Evolutionary conservation across 1,284 basidiomycete species (phyloP), one percentile per base, ranked within the genome.

Genomic region (Leccinum pachyderme): DNA sequence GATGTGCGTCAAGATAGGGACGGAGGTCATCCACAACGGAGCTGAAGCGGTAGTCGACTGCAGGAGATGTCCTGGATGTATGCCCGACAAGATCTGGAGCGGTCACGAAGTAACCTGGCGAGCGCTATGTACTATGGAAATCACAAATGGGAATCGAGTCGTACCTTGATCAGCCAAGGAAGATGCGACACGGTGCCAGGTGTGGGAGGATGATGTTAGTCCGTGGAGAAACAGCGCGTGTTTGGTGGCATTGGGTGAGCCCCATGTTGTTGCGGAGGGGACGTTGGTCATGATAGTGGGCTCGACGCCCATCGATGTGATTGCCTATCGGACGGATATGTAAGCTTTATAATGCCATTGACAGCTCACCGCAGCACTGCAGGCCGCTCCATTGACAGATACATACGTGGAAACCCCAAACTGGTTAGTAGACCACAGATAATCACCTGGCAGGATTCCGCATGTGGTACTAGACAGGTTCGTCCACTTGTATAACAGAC

Each of bases 21-120:
- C 7, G 35, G 31, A 67, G 61, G 33, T 69, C 68, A 7, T 58
- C 18, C 2, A 47, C 54, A 8, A 70, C 51, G 35, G 61, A 47
- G 8, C 29, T 45, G 4, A 61, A 3, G 18, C 15, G 37, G 25
- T 66, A 66, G 45, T 70, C 56, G 2, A 8, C 35, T 37, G n/a
- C 3, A 9, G 32, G 2, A 1, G 59, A 53, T 3, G 32, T 29
- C 35, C 68, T 57, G 28, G 35, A 51, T 15, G 15, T 47, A 24
- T 71, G 68, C 12, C 67, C 65, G 7, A 68, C 7, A 35, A 67
- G 57, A 39, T 69, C 57, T 9, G 65, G 65, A 13, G 65, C 63
- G 15, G 55, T 61, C 3, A 70, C 65, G 0, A 60, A 52, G 47
- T 68, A 67, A 1, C 68, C 67, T 67, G 53, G 4, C 18, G 18